Percentiles rank a stretch among this genome's conserved stretches.
Conservation (phyloP, 306 rosid genomes). For the Myrica gale region DNA sequence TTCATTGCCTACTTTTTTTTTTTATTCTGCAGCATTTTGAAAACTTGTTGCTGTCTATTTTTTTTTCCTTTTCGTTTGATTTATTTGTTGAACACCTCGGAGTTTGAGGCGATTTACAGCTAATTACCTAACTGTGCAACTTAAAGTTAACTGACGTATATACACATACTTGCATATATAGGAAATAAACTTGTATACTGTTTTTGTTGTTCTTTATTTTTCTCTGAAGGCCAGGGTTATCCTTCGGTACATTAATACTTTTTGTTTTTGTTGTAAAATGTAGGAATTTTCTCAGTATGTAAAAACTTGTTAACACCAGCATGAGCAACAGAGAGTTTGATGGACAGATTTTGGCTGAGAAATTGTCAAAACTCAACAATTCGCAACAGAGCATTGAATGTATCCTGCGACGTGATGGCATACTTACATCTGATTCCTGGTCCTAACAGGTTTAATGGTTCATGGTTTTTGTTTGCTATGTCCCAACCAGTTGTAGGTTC, state of each 20-base stretch:
- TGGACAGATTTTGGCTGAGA: slow-evolving; percentile 58
- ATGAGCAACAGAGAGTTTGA: slow-evolving; percentile 68
- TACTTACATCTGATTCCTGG: slow-evolving; percentile 19
- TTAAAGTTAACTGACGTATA: no score
- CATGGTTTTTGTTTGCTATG: slow-evolving; percentile 5
- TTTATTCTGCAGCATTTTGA: neutral
- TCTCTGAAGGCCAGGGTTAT: neutral
- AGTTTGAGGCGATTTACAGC: neutral
- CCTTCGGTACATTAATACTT: neutral
- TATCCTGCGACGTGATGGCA: slow-evolving; percentile 46
- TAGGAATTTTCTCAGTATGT: slow-evolving; percentile 41
- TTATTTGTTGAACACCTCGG: no score
- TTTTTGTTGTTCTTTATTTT: slow-evolving; percentile 17
- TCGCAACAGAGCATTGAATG: slow-evolving; percentile 92
- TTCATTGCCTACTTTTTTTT: neutral
- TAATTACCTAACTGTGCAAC: neutral
- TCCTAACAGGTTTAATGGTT: slow-evolving; percentile 6
- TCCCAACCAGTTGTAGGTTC: slow-evolving; percentile 9
- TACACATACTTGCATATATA: no score
- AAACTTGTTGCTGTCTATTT: neutral
- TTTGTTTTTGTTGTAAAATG: slow-evolving; percentile 6
- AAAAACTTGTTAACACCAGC: slow-evolving; percentile 38
- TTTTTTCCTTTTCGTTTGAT: neutral
- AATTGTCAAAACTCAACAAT: slow-evolving; percentile 78
- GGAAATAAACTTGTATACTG: neutral